phyloP scores from a whole-genome alignment of 176 grass and related monocot species.

The Hsuehochloa calcarea region DNA sequence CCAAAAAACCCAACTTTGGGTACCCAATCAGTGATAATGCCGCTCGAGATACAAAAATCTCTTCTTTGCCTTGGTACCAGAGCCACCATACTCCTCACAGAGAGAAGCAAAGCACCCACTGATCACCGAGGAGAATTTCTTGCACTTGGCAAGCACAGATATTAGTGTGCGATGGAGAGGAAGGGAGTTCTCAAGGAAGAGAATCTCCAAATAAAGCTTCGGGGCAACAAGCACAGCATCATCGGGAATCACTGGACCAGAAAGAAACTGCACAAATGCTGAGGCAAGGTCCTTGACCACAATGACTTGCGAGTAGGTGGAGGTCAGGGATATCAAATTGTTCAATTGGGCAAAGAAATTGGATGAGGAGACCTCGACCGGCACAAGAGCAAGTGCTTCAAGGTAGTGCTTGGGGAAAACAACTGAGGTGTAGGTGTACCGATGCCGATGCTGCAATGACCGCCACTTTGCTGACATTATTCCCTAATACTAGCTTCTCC shows the following conservation, averaged over 20 bases:
- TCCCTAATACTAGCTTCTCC: neutral
- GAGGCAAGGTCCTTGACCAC: constrained; percentile 69
- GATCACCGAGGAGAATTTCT: constrained; percentile 52
- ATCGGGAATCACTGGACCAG: constrained; percentile 36
- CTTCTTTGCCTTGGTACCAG: constrained; percentile 60
- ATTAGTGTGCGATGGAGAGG: constrained; percentile 86
- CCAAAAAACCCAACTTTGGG: constrained; percentile 85
- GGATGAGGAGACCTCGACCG: constrained; percentile 26
- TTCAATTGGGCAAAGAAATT: constrained; percentile 70
- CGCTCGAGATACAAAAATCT: constrained; percentile 73
- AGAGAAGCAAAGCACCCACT: constrained; percentile 60
- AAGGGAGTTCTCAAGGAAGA: constrained; percentile 85
- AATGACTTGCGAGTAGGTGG: constrained; percentile 72
- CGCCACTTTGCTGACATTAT: constrained; percentile 91
- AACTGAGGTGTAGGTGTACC: constrained; percentile 86
- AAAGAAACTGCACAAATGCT: constrained; percentile 63
- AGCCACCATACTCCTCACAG: constrained; percentile 69
- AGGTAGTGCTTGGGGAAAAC: constrained; percentile 70
- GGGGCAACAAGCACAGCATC: constrained; percentile 37
- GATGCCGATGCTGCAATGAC: constrained; percentile 79
- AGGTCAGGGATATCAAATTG: constrained; percentile 64
- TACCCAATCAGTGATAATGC: constrained; percentile 86
- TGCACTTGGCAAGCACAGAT: constrained; percentile 69
- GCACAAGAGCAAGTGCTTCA: constrained; percentile 50
- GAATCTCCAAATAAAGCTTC: constrained; percentile 80